Percentiles rank a stretch among this genome's conserved stretches.
phyloP scores from a whole-genome alignment of 257 asterid species.

The Mitragyna speciosa region DNA sequence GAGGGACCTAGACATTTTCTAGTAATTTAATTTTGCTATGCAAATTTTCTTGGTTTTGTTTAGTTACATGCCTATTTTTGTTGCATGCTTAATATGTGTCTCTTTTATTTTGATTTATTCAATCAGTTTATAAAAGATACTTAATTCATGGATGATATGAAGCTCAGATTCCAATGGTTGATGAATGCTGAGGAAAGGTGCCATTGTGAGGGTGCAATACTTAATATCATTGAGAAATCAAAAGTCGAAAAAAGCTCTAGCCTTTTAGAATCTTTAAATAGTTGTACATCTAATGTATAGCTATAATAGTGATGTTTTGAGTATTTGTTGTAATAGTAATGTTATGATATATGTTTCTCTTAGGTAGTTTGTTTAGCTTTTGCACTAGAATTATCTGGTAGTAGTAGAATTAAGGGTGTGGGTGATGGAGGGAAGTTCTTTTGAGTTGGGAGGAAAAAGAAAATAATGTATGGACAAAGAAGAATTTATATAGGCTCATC shows the following conservation, averaged over 20 bases:
- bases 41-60: neutral
- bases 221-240: neutral
- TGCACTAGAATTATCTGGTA: neutral
- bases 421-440: neutral
- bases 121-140: neutral
- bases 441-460: no score
- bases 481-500: no score
- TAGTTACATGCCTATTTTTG: neutral
- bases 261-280: neutral
- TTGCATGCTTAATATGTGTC: neutral
- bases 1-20: neutral
- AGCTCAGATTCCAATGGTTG: neutral
- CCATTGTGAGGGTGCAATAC: neutral
- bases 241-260: neutral
- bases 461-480: no score
- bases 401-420: no score
- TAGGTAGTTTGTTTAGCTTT: neutral
- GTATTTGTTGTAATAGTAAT: no score
- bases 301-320: neutral
- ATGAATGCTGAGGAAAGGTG: neutral
- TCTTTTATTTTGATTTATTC: neutral
- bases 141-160: neutral
- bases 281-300: neutral
- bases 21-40: neutral
- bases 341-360: no score